Percentiles rank a stretch among this genome's conserved stretches.
Evolutionary conservation across 1,139 yeast species (phyloP).

Genomic region (Hyphopichia khmerensis): DNA sequence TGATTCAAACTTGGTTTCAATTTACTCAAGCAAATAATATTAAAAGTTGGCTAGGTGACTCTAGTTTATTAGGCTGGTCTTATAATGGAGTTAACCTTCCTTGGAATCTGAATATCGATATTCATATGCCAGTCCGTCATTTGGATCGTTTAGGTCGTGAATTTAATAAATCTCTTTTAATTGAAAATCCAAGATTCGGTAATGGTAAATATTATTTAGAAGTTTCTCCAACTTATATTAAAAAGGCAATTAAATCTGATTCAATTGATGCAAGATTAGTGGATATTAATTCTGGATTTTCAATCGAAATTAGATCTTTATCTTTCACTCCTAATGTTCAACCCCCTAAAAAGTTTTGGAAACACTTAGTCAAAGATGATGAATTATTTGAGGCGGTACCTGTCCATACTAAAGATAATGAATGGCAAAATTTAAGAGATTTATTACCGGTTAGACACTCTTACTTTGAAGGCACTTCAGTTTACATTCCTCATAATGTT

Average conservation of each 20-base stretch:
- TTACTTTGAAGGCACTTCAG: constrained; percentile 56
- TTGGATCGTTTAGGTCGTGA: constrained; percentile 50
- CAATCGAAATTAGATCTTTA: constrained; percentile 58
- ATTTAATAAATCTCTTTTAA: constrained; percentile 50
- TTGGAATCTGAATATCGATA: constrained; percentile 70
- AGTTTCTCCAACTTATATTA: constrained; percentile 46
- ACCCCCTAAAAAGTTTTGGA: constrained; percentile 18
- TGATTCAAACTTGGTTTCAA: constrained; percentile 56
- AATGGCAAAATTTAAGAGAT: constrained; percentile 48
- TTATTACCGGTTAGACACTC: constrained; percentile 55
- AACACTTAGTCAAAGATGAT: constrained; percentile 12
- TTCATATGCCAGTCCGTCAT: constrained; percentile 65
- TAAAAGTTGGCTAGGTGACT: constrained; percentile 65
- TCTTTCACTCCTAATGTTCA: constrained; percentile 27
- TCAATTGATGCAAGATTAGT: constrained; percentile 63
- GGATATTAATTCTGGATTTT: constrained; percentile 55
- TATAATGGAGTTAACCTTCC: constrained; percentile 69
- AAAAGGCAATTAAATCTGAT: constrained; percentile 46
- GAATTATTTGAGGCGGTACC: constrained; percentile 13
- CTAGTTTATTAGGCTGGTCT: constrained; percentile 65
- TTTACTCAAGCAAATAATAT: constrained; percentile 54
- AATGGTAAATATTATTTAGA: constrained; percentile 56
- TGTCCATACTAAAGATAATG: constrained; percentile 45
- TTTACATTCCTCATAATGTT: constrained; percentile 52
- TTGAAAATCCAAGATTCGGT: constrained; percentile 66